Evolutionary conservation across 2,329 filamentous ascomycete species (phyloP), one percentile per base, ranked within the genome.

Genomic region (Cladosporium sp.): DNA sequence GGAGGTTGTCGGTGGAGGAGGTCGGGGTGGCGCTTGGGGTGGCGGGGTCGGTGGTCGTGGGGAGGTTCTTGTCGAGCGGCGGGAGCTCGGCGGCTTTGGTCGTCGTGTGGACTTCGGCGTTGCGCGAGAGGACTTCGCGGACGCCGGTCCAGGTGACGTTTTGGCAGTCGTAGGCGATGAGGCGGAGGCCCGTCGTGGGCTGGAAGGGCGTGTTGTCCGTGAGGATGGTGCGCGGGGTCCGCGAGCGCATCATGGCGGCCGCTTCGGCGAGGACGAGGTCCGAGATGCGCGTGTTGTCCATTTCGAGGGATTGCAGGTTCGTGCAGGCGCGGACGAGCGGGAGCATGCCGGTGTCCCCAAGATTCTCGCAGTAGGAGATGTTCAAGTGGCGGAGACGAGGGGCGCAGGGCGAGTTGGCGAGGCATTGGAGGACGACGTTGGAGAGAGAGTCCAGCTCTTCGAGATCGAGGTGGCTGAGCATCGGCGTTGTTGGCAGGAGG

Each of bases 81-180:
- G 60, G 62, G 10, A 64, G 58, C 33, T 63, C 59, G 35, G 54
- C 58, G 13, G 59, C 57, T 37, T 63, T 48, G 61, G 63, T 53
- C 46, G 77, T 75, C 13, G 79, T 79, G 31, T 78, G 80, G 42
- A 88, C 77, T 63, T 90, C 86, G 9, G 88, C 83, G 64, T 98
- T 97, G 59, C 87, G 83, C 11, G 84, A 90, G 2, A 97, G 76
- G 1, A 97, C 82, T 69, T 95, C 89, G 45, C 87, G 85, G 35
- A 96, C 81, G 31, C 92, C 92, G 0, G 88, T 87, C 92, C 92
- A 97, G 1, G 89, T 95, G 3, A 97, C 83, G 62, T 92, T 88
- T 59, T 85, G 82, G 68, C 92, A 97, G 71, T 98, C 93, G 66
- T 93, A 98, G 7, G 92, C 84, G 0, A 91, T 85, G 58, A 97